Percentiles rank a stretch among this genome's conserved stretches.
phyloP scores from a whole-genome alignment of 768 basidiomycete species.

The Xanthoconium purpureum region DNA sequence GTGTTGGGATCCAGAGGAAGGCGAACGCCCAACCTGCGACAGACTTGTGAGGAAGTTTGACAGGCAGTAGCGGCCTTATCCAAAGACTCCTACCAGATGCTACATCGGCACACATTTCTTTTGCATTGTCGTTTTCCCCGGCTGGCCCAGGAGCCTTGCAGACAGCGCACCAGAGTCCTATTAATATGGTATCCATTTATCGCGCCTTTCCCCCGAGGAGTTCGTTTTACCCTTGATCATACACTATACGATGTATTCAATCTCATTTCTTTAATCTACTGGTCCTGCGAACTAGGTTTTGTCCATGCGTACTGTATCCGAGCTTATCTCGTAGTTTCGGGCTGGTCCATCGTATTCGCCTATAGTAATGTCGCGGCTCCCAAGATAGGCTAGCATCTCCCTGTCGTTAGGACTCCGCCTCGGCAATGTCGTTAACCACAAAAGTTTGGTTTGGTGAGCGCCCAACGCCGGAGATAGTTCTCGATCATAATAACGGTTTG shows the following conservation, averaged over 20 bases:
- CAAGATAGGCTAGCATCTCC: no score
- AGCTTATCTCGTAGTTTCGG: not conserved
- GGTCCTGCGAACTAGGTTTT: not conserved
- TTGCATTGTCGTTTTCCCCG: not conserved
- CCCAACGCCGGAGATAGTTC: not conserved
- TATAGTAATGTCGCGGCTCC: no score
- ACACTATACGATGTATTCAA: no score
- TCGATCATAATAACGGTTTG: not conserved
- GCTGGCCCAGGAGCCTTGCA: slow-evolving; percentile 1
- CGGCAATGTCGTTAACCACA: slow-evolving; percentile 3
- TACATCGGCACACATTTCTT: no score
- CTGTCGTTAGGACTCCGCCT: no score
- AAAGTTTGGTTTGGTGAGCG: slow-evolving; percentile 27
- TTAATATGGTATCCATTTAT: not conserved
- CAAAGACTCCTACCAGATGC: not conserved
- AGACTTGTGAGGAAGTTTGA: slow-evolving; percentile 7
- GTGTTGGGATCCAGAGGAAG: slow-evolving; percentile 20
- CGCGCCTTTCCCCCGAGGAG: not conserved
- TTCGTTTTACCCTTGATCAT: not conserved
- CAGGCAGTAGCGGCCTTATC: not conserved
- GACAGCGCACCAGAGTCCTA: no score
- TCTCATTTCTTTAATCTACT: not conserved
- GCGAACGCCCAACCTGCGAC: slow-evolving; percentile 16
- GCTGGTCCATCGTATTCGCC: not conserved
- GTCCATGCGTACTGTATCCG: not conserved